Evolutionary conservation across 1,284 basidiomycete species (phyloP), one percentile per base, ranked within the genome.

Genomic region (Abortiporus biennis): DNA sequence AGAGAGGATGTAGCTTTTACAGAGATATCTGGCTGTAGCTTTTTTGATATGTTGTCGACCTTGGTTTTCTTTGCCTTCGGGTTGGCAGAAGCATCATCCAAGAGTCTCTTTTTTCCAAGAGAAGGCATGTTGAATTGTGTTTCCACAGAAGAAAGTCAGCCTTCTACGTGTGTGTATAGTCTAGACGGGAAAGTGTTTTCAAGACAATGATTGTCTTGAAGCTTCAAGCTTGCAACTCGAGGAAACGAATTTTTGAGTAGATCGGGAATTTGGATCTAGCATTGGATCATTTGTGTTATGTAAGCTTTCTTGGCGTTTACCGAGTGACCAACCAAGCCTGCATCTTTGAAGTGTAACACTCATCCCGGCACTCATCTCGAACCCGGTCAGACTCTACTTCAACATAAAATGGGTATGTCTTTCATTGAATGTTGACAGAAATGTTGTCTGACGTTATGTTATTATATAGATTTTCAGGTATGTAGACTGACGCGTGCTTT

Each of bases 41-140:
- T 54, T 50, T 63, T 55, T 44, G 55, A 32, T 42, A 51, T 46
- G 35, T 58, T 57, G 21, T 58, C 58, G 13, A 66, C 47, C 54
- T 71, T 76, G 42, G 63, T 58, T 58, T 79, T 85, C 63, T 85
- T 85, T 2, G 72, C 56, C 48, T 71, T 78, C 31, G 65, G 70
- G 25, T 53, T 45, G 19, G 68, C 65, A 1, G 69, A 52, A 4
- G 63, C 54, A 32, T 81, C 78, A 24, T 85, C 81, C 29, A 78
- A 58, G 23, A 61, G 56, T 46, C 81, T 78, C 61, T 87, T 87
- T 52, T 72, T 64, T 17, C 52, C 52, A 22, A 55, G 46, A 39
- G 54, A 56, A 35, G 41, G 23, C 42, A 43, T 43, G 4, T 3
- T 38, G 21, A 21, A 31, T 40, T 31, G 19, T 30, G 38, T 11